Base-by-base conservation (phyloP, 495 filamentous ascomycete genomes). In the Podospora didyma region DNA sequence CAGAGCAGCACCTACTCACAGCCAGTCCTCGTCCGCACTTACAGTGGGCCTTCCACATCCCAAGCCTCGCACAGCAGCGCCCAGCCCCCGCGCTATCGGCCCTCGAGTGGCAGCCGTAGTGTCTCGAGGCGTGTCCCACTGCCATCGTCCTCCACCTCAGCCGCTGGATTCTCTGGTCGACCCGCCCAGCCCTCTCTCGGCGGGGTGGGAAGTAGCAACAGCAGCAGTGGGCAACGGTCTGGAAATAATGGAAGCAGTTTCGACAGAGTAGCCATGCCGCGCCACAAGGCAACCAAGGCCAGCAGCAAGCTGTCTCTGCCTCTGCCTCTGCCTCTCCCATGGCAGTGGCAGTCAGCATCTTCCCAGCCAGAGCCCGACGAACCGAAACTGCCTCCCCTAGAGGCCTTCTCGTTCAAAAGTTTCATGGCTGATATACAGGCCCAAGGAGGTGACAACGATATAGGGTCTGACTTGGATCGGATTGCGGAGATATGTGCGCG, bases 401-500 rank as follows among this genome's bases (percentile, higher is more conserved):
- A 81, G 52, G 80, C 77, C n/a, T 83, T 83, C 56, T 80, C 73
- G 26, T 83, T 83, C 73, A 81, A 80, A 59, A 76, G 73, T 60
- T 80, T 83, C 51, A 72, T 83, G 73, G 76, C 75, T 48, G 74
- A 79, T 17, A 75, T 81, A 46, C 64, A 76, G 28, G 49, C 49
- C 9, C 60, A 42, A 6, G 65, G 61, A 7, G 58, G 52, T 24
- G 59, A 69, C 24, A 58, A 63, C 21, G 69, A 73, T 22, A 74
- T 79, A 45, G 56, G 64, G 19, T 69, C 75, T 6, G 80, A 82
- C 54, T 64, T 83, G 49, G 80, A 83, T 51, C 73, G 79, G 9
- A 83, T 83, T 54, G 80, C 80, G 6, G 80, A 83, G 58, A 82
- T 83, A 17, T 83, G 79, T 61, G 80, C 79, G 12, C 70, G 77